phyloP scores from a whole-genome alignment of 2,329 filamentous ascomycete species.

The Aspergillus costaricaensis region DNA sequence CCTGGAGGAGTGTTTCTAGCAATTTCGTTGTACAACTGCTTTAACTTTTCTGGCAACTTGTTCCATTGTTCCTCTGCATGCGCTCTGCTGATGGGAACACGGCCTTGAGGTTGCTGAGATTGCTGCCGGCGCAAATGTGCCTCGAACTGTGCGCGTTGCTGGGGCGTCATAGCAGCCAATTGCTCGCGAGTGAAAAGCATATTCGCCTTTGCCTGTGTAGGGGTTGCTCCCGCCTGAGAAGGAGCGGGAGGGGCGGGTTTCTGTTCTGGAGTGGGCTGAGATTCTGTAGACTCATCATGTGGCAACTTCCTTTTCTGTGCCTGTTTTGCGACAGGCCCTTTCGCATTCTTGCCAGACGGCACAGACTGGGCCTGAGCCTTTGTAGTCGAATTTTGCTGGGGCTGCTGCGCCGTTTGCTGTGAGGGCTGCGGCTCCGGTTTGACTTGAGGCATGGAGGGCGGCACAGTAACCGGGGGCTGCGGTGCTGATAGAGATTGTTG shows the following conservation, averaged over 20 bases:
- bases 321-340: constrained; percentile 32
- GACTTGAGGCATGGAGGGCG: constrained; percentile 26
- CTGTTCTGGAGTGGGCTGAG: constrained; percentile 41
- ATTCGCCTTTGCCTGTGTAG: constrained; percentile 25
- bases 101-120: constrained; percentile 34
- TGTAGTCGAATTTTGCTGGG: constrained; percentile 30
- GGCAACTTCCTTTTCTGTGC: constrained; percentile 47
- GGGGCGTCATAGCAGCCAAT: constrained; percentile 42
- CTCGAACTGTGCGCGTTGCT: constrained; percentile 45
- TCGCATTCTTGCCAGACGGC: constrained; percentile 29
- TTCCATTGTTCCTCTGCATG: constrained; percentile 42
- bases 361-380: constrained; percentile 37
- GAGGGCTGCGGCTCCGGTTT: constrained; percentile 23
- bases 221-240: constrained; percentile 22
- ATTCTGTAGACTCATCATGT: constrained; percentile 50
- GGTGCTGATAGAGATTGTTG: constrained; percentile 28
- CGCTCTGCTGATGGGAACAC: constrained; percentile 35
- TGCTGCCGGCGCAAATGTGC: constrained; percentile 40
- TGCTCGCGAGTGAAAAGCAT: constrained; percentile 38
- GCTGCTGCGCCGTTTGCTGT: constrained; percentile 22
- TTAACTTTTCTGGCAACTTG: constrained; percentile 41
- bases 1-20: constrained; percentile 33
- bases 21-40: constrained; percentile 43
- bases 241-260: constrained; percentile 26
- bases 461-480: constrained; percentile 24